Conservation (phyloP, 148 eudicot species). For the Rhododendron mucronatum region DNA sequence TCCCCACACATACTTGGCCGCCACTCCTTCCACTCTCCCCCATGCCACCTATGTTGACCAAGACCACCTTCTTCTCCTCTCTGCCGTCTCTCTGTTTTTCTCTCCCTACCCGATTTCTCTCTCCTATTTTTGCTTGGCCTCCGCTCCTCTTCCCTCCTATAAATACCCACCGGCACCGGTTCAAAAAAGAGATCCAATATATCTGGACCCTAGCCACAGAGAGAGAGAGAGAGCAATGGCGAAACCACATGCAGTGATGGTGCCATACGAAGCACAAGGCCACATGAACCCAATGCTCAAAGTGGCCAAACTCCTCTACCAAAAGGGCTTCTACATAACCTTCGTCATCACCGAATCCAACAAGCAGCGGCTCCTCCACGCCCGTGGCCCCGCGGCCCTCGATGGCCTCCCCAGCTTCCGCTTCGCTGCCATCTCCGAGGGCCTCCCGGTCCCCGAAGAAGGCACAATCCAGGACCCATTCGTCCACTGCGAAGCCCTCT, state of each 20-base stretch:
- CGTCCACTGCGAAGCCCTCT: conserved; percentile 13
- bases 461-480: not conserved
- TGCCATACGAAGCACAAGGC: not conserved
- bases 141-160: too few relatives aligned
- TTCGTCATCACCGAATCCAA: conserved; percentile 32
- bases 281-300: conserved; percentile 21
- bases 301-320: conserved; percentile 35
- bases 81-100: too few relatives aligned
- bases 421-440: conserved; percentile 38
- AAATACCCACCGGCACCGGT: too few relatives aligned
- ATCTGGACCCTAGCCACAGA: too few relatives aligned
- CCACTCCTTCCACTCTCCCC: too few relatives aligned
- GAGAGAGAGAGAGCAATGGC: not conserved
- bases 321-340: conserved; percentile 31
- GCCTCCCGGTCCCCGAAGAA: conserved; percentile 15
- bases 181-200: too few relatives aligned
- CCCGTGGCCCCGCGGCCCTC: conserved; percentile 28
- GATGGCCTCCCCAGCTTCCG: conserved; percentile 27
- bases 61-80: too few relatives aligned
- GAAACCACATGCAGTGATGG: not conserved
- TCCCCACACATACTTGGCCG: too few relatives aligned
- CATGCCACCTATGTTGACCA: too few relatives aligned
- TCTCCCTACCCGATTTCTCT: too few relatives aligned
- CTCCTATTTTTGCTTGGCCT: too few relatives aligned
- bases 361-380: conserved; percentile 16